These are phyloP conservation scores for Cystofilobasidium capitatum DNA, from an alignment of 768 basidiomycete species.

Conservation along the genomic window DNA sequence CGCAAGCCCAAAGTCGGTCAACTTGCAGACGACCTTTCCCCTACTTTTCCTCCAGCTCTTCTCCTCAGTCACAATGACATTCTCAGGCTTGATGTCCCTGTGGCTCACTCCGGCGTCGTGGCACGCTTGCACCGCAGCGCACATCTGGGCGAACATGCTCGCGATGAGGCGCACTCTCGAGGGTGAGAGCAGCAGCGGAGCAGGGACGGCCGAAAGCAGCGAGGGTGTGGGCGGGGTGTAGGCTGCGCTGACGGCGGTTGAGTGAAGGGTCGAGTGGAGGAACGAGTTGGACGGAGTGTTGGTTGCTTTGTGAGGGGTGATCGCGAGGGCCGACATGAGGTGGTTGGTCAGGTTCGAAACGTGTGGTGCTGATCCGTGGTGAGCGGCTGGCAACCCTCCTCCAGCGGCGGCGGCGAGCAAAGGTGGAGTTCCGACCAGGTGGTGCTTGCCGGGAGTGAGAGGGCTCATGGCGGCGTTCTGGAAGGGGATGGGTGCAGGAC, in stretches of 20 bases:
- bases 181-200: slow-evolving; percentile 64
- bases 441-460: slow-evolving; percentile 28
- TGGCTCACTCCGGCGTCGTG: slow-evolving; percentile 86
- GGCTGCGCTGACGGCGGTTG: slow-evolving; percentile 11
- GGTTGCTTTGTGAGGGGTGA: slow-evolving; percentile 32
- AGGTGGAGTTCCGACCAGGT: neutral
- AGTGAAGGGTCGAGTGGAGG: slow-evolving; percentile 30
- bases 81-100: slow-evolving; percentile 98
- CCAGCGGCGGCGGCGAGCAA: neutral
- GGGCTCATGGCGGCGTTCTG: slow-evolving; percentile 30
- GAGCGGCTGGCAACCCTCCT: neutral
- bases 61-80: slow-evolving; percentile 88
- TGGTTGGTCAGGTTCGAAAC: slow-evolving; percentile 34
- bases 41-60: slow-evolving; percentile 49
- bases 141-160: slow-evolving; percentile 98
- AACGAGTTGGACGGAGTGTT: slow-evolving; percentile 30
- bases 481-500: slow-evolving; percentile 26
- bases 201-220: slow-evolving; percentile 67
- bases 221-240: slow-evolving; percentile 84
- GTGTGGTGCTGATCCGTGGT: slow-evolving; percentile 26
- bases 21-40: slow-evolving; percentile 86
- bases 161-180: slow-evolving; percentile 85
- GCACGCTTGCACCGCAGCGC: slow-evolving; percentile 89
- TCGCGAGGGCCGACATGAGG: slow-evolving; percentile 32
- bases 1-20: slow-evolving; percentile 91